Evolutionary conservation across 257 asterid genomes (phyloP), one percentile per base, ranked within the genome.

Genomic region (Capsicum rhomboideum): DNA sequence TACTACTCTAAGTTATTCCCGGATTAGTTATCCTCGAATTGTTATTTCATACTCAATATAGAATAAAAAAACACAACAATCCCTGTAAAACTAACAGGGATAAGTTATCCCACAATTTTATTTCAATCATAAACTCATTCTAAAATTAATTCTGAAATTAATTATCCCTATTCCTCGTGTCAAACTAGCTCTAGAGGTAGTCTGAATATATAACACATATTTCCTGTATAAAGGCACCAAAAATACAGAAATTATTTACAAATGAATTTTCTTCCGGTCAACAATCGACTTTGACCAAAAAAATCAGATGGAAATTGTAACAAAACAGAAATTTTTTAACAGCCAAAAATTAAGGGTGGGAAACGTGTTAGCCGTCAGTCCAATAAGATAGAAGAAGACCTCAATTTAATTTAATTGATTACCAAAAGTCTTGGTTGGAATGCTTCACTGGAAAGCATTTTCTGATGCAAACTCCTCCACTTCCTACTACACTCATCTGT

Each of bases 401-500:
- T 50, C 63, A 75, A n/a, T n/a, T n/a, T n/a, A 40, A 40, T 40
- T 75, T 50, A 75, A 75, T 77, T 77, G 61, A 77, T 49, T 49
- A 50, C 23, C 2, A 5, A 77, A 50, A 8, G 63, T 77, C 81
- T 26, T 77, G 17, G 42, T 77, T 77, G 81, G 81, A 77, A 77
- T 77, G 81, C 81, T 77, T 77, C 59, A 49, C 81, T 77, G 81
- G 61, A 52, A 77, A 50, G 81, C 81, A 77, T 50, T 26, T 29
- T 77, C 44, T 14, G 61, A 75, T 75, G 59, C 40, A 75, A 75
- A 75, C 81, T 49, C 81, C 81, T 75, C 81, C 81, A 75, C 81
- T 75, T 13, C 59, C 20, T 10, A 34, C 67, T 58, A 59, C 68
- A 21, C 56, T 52, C 8, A 13, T 26, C 71, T 28, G 5, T 13